Evolutionary conservation across 2,329 filamentous ascomycete species (phyloP).

Genomic region (Akanthomyces uredinophilus): DNA sequence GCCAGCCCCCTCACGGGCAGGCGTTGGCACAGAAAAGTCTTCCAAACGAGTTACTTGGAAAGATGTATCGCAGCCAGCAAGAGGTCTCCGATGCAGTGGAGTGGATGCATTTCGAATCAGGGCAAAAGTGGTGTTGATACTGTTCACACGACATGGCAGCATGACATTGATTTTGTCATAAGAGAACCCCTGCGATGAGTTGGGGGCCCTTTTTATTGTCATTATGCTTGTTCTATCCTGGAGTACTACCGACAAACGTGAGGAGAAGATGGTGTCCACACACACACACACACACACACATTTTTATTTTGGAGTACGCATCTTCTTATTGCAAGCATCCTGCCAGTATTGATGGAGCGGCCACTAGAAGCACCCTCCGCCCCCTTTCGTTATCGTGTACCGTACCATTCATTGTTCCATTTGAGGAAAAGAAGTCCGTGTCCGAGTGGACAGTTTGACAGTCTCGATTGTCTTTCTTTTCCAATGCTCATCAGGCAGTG

Average conservation of each 20-base stretch:
- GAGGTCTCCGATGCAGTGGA: neutral
- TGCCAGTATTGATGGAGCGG: neutral
- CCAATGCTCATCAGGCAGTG: neutral
- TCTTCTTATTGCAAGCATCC: neutral
- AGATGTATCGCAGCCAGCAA: neutral
- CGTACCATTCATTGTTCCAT: conserved; percentile 6
- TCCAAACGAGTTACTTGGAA: neutral
- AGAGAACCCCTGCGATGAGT: neutral
- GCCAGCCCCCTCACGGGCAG: neutral
- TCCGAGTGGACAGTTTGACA: neutral
- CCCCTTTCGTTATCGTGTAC: neutral
- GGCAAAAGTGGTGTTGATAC: neutral
- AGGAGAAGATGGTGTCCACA: neutral
- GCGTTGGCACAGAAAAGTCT: neutral
- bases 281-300: neutral
- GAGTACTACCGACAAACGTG: neutral
- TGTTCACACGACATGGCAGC: conserved; percentile 7
- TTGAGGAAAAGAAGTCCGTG: conserved; percentile 2
- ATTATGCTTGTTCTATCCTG: neutral
- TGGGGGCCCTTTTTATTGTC: neutral
- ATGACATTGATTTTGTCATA: neutral
- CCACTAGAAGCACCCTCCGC: neutral
- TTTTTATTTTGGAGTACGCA: neutral
- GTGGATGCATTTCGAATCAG: neutral
- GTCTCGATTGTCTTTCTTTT: neutral